A percentile compares a stretch with the other conserved stretches of the same genome.
Conservation (phyloP, 192 early-diverging fungal species). For the Phlyctochytrium bullatum region DNA sequence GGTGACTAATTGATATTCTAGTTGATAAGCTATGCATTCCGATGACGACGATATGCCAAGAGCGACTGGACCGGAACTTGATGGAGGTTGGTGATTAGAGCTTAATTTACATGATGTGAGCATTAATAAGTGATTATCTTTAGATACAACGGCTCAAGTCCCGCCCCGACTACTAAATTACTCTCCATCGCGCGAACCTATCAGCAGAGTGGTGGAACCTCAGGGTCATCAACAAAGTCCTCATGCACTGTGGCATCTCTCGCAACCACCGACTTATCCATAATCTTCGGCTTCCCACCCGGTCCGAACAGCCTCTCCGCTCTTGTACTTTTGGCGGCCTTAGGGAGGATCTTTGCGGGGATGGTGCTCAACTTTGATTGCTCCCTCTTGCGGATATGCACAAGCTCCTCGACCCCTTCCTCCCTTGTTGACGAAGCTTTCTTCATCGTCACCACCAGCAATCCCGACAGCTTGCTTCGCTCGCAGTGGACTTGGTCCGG, state of each 20-base stretch:
- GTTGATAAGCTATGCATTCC: slow-evolving; percentile 32
- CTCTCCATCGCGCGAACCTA: too few relatives aligned
- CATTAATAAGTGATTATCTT: too few relatives aligned
- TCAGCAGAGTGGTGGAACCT: slow-evolving; percentile 54
- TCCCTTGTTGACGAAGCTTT: slow-evolving; percentile 7
- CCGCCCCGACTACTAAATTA: too few relatives aligned
- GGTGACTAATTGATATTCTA: not conserved
- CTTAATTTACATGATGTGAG: too few relatives aligned
- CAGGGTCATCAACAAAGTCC: slow-evolving; percentile 56
- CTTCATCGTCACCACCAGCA: slow-evolving; percentile 46
- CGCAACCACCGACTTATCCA: slow-evolving; percentile 1
- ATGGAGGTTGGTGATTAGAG: too few relatives aligned
- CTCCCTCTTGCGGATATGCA: not conserved
- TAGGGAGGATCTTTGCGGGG: not conserved
- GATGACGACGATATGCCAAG: slow-evolving; percentile 15
- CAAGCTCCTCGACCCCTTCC: not conserved
- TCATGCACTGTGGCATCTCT: slow-evolving; percentile 9
- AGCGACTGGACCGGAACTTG: slow-evolving; percentile 25
- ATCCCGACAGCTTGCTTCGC: slow-evolving; percentile 45
- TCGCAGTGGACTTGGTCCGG: slow-evolving; percentile 42
- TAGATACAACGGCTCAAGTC: too few relatives aligned
- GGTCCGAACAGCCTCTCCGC: not conserved
- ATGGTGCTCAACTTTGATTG: too few relatives aligned
- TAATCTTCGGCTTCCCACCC: not conserved
- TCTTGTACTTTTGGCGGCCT: not conserved